These are phyloP conservation scores for Calocybe gambosa DNA, from an alignment of 1,284 basidiomycete species.

Conservation along the genomic window DNA sequence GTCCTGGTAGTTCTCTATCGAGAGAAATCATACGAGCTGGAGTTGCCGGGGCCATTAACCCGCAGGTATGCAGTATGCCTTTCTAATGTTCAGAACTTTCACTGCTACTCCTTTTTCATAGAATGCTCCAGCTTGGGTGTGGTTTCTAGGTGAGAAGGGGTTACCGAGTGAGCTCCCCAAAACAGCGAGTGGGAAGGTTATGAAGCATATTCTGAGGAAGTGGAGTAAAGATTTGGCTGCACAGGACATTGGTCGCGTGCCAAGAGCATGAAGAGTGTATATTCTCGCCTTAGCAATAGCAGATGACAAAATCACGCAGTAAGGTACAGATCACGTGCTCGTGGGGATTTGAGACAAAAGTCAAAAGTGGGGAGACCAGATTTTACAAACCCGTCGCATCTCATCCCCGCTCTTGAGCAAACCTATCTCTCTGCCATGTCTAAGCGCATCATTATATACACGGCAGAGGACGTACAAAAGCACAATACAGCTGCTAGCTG, in stretches of 20 bases:
- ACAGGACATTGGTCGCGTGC: constrained; percentile 28
- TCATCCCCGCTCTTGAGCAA: background rate
- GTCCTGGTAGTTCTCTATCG: constrained; percentile 35
- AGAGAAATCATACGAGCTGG: constrained; percentile 45
- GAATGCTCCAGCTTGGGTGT: constrained; percentile 79
- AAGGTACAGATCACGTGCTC: background rate
- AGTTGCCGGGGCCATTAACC: constrained; percentile 62
- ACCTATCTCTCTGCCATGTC: constrained; percentile 34
- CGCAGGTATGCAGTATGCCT: constrained; percentile 39
- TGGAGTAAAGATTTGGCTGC: constrained; percentile 48
- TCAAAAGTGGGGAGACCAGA: constrained; percentile 9
- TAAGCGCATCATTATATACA: constrained; percentile 67
- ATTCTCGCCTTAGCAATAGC: background rate
- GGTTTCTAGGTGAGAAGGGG: constrained; percentile 71
- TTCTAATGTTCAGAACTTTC: too few species aligned
- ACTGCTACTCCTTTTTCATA: constrained; percentile 27
- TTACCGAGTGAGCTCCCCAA: constrained; percentile 63
- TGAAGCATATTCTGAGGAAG: constrained; percentile 67
- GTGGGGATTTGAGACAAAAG: background rate
- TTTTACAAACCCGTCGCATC: background rate
- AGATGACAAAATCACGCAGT: too few species aligned
- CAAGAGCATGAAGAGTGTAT: constrained; percentile 1
- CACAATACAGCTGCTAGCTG: constrained; percentile 58
- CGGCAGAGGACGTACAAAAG: constrained; percentile 59
- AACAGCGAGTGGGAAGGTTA: constrained; percentile 84